These are phyloP conservation scores for Monilinia vaccinii-corymbosi DNA, from an alignment of 2,329 filamentous ascomycete species.

Conservation along the genomic window DNA sequence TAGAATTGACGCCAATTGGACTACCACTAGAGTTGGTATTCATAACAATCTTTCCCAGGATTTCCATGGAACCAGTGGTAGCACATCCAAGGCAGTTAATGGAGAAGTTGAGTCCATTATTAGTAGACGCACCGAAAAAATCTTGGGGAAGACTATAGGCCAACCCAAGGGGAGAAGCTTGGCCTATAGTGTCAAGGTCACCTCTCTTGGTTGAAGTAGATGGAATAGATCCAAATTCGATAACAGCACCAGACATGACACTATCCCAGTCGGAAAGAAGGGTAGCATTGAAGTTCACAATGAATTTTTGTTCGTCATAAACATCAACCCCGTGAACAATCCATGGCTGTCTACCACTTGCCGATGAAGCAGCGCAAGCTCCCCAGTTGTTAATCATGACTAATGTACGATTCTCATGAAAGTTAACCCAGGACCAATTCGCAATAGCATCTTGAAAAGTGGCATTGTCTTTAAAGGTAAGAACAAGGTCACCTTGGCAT, in stretches of 20 bases:
- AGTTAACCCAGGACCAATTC: slow-evolving; percentile 11
- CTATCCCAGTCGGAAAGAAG: slow-evolving; percentile 5
- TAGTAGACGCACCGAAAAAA: slow-evolving; percentile 6
- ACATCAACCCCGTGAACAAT: slow-evolving; percentile 1
- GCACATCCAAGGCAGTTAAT: slow-evolving; percentile 2
- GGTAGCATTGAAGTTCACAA: slow-evolving; percentile 10
- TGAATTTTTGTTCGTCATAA: slow-evolving; percentile 9
- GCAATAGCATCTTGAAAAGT: slow-evolving; percentile 7
- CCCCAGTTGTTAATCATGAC: slow-evolving; percentile 10
- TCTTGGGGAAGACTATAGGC: slow-evolving; percentile 4
- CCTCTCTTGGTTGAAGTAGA: neutral
- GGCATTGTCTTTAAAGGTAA: slow-evolving; percentile 3
- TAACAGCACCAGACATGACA: neutral
- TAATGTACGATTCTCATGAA: slow-evolving; percentile 7
- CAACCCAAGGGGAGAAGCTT: neutral
- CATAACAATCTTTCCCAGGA: slow-evolving; percentile 7
- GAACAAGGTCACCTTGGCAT: neutral
- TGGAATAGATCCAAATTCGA: neutral
- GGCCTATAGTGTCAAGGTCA: neutral
- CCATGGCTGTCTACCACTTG: slow-evolving; percentile 10
- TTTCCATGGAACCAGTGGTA: slow-evolving; percentile 1
- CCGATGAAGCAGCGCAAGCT: neutral
- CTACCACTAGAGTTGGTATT: neutral
- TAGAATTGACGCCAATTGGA: slow-evolving; percentile 4
- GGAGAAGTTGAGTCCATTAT: slow-evolving; percentile 7